phyloP scores from a whole-genome alignment of 176 grass and related monocot species.

The Musa beccarii region DNA sequence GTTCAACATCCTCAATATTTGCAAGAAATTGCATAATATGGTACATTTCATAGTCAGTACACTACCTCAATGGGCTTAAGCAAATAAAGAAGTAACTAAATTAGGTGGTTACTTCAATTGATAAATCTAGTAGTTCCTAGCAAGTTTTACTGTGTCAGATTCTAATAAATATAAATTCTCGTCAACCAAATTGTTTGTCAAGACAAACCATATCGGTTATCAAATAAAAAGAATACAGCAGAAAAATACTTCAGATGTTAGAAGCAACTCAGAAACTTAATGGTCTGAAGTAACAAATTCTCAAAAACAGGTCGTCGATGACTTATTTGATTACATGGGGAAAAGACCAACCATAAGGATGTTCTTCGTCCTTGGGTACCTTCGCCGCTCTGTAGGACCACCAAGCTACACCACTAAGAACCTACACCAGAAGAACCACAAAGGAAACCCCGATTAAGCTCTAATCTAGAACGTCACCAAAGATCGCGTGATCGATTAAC shows the following conservation, averaged over 20 bases:
- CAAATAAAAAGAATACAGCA: not conserved
- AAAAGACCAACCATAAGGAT: constrained; percentile 71
- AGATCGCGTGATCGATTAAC: not conserved
- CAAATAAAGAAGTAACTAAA: not conserved
- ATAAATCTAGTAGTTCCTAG: not conserved
- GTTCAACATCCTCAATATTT: not conserved
- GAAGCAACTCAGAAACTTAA: not conserved
- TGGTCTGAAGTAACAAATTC: not conserved
- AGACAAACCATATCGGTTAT: not conserved
- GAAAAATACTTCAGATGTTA: not conserved
- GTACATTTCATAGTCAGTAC: not conserved
- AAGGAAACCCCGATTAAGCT: not conserved
- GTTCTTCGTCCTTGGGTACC: constrained; percentile 74
- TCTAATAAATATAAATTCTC: not conserved
- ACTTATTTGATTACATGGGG: not conserved
- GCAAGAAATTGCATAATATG: too few relatives aligned
- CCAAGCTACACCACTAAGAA: constrained; percentile 77
- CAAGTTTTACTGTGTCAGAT: not conserved
- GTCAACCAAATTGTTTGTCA: not conserved
- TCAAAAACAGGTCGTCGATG: not conserved
- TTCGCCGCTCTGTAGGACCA: constrained; percentile 72
- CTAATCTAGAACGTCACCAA: not conserved
- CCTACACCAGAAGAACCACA: constrained; percentile 20
- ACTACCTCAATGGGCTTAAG: not conserved
- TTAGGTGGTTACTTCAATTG: not conserved